A percentile compares a stretch with the other conserved stretches of the same genome.
Evolutionary conservation across 345 rosid species (phyloP).

Genomic region (Trapa bicornis): DNA sequence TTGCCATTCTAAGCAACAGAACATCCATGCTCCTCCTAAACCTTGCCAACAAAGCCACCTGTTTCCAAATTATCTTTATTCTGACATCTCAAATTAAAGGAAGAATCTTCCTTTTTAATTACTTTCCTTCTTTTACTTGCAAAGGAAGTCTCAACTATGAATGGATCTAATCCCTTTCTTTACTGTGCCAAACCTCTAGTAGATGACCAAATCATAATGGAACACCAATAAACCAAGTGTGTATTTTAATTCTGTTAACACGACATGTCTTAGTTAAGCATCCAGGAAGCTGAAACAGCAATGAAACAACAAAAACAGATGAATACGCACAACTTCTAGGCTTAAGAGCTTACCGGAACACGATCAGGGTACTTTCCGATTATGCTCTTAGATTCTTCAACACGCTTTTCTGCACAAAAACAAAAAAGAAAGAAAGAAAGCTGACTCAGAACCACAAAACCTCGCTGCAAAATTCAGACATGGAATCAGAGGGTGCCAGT

Average conservation of each 20-base stretch:
- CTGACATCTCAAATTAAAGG: not conserved
- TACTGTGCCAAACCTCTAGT: not conserved
- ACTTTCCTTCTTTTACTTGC: not conserved
- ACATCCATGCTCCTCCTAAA: not conserved
- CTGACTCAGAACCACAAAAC: not conserved
- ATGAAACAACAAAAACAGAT: not conserved
- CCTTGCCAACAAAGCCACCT: not conserved
- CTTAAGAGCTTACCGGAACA: slow-evolving; percentile 40
- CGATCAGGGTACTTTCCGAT: slow-evolving; percentile 49
- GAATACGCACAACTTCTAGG: not conserved
- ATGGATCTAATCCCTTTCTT: not conserved
- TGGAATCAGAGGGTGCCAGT: not conserved
- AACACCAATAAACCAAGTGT: not conserved
- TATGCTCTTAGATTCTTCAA: slow-evolving; percentile 47
- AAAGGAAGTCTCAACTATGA: not conserved
- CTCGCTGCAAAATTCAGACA: not conserved
- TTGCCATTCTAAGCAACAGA: not conserved
- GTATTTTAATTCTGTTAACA: not conserved
- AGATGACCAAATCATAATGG: not conserved
- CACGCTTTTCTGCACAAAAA: slow-evolving; percentile 31
- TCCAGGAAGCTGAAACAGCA: not conserved
- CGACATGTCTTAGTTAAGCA: not conserved
- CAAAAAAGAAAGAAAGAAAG: not conserved
- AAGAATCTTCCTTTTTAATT: not conserved
- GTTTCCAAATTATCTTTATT: not conserved